A percentile compares a stretch with the other conserved stretches of the same genome.
Conservation (phyloP, 2,329 filamentous ascomycete species). For the Arthrobotrys conoides region DNA sequence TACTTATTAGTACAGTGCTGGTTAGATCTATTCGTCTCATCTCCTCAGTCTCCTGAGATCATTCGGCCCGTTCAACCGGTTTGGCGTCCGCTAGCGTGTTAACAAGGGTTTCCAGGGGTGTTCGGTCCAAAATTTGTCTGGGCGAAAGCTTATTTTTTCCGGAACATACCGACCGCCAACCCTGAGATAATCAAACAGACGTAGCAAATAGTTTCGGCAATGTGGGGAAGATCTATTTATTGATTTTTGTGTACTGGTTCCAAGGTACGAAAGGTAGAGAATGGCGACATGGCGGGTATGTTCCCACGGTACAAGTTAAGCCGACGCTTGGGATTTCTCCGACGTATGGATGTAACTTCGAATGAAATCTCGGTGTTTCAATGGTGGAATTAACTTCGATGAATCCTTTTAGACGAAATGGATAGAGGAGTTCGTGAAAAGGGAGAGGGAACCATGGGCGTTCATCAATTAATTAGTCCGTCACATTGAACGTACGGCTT, state of each 20-base stretch:
- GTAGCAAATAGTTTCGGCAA: background rate
- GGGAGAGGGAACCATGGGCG: background rate
- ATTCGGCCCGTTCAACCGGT: constrained; percentile 30
- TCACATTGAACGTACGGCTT: background rate
- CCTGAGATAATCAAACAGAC: constrained; percentile 7
- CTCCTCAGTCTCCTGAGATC: background rate
- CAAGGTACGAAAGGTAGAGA: background rate
- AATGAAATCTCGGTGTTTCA: constrained; percentile 1
- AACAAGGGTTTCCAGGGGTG: constrained; percentile 20
- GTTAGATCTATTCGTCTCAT: constrained; percentile 25
- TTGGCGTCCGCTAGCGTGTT: constrained; percentile 10
- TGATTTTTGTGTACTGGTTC: background rate
- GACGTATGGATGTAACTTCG: constrained; percentile 1
- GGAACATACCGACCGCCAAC: constrained; percentile 5
- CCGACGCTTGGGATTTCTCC: constrained; percentile 32
- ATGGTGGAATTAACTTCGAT: background rate
- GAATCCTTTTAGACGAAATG: background rate
- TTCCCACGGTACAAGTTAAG: constrained; percentile 35
- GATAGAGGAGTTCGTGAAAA: background rate
- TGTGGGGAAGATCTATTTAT: constrained; percentile 10
- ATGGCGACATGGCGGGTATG: constrained; percentile 21
- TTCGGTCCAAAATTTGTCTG: constrained; percentile 11
- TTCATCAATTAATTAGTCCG: background rate
- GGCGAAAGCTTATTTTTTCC: constrained; percentile 37
- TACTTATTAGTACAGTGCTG: background rate